Percentiles rank a stretch among this genome's conserved stretches.
These are phyloP conservation scores for Pseudocercospora macadamiae DNA, from an alignment of 2,329 filamentous ascomycete species.

Conservation along the genomic window DNA sequence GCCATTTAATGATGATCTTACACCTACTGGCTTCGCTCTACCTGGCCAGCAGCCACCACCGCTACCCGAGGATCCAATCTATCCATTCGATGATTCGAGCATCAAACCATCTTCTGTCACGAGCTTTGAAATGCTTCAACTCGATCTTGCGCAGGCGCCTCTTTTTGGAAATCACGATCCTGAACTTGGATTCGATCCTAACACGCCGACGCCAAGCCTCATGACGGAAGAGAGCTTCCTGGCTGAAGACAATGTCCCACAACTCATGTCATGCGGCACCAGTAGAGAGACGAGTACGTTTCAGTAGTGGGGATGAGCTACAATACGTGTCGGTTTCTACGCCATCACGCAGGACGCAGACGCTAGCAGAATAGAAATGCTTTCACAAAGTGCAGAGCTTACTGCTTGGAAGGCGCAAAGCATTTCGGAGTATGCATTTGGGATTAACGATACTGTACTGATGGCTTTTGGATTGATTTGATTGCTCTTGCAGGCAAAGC, in stretches of 20 bases:
- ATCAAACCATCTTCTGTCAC: constrained; percentile 11
- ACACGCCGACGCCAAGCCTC: constrained; percentile 34
- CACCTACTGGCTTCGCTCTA: constrained; percentile 1
- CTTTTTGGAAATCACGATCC: constrained; percentile 27
- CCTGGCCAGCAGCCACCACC: not conserved
- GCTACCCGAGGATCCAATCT: constrained; percentile 4
- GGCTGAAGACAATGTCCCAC: constrained; percentile 27
- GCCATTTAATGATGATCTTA: not conserved
- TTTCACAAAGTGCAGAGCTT: too few species aligned
- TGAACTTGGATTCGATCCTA: constrained; percentile 25
- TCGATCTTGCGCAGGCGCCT: constrained; percentile 15
- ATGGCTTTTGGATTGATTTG: not conserved
- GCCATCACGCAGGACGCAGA: not conserved
- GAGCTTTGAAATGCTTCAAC: constrained; percentile 20
- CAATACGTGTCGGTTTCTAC: not conserved
- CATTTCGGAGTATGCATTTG: not conserved
- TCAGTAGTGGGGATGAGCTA: not conserved
- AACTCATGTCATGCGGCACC: constrained; percentile 17
- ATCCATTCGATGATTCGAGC: constrained; percentile 11
- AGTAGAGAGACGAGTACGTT: constrained; percentile 27
- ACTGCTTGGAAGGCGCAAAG: not conserved
- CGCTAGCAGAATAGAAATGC: not conserved
- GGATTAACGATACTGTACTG: not conserved
- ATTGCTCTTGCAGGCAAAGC: not conserved
- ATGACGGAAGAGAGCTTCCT: constrained; percentile 35